phyloP scores from a whole-genome alignment of 805 yeast species.

The Wickerhamomyces rabaulensis region DNA sequence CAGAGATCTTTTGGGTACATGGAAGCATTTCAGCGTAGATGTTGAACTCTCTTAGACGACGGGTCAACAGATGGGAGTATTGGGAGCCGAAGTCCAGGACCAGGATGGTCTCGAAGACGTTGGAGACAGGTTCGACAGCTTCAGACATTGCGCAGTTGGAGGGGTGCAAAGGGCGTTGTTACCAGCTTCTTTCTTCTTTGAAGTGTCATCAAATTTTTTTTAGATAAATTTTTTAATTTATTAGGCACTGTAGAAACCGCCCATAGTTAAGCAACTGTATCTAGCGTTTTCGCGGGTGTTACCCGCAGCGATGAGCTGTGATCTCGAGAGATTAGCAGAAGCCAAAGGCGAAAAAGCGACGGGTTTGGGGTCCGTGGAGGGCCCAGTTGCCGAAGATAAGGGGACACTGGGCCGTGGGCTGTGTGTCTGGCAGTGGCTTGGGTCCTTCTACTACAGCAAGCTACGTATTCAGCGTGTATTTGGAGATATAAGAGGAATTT shows the following conservation, averaged over 20 bases:
- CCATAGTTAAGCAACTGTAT: not conserved
- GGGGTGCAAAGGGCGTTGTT: not conserved
- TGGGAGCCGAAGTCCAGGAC: constrained; percentile 98
- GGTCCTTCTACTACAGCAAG: too few species aligned
- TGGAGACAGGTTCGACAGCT: constrained; percentile 56
- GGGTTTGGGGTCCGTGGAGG: too few species aligned
- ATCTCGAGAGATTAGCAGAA: not conserved
- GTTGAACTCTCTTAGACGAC: constrained; percentile 96
- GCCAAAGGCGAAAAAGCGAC: not conserved
- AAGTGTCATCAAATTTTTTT: not conserved
- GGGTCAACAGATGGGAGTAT: constrained; percentile 92
- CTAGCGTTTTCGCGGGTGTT: not conserved
- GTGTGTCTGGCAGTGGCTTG: too few species aligned
- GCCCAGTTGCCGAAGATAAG: too few species aligned
- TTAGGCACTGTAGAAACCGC: not conserved
- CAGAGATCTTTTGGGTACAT: constrained; percentile 95
- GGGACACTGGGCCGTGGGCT: too few species aligned
- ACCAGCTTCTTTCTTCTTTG: not conserved
- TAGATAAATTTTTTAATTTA: not conserved
- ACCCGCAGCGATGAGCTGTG: constrained; percentile 6
- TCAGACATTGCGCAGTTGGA: constrained; percentile 15
- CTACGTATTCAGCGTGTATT: not conserved
- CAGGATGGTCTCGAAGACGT: constrained; percentile 91
- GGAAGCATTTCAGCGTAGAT: constrained; percentile 99
- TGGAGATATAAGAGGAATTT: constrained; percentile 11